phyloP scores from a whole-genome alignment of 2,329 filamentous ascomycete species.

The Aspergillus viridinutans region DNA sequence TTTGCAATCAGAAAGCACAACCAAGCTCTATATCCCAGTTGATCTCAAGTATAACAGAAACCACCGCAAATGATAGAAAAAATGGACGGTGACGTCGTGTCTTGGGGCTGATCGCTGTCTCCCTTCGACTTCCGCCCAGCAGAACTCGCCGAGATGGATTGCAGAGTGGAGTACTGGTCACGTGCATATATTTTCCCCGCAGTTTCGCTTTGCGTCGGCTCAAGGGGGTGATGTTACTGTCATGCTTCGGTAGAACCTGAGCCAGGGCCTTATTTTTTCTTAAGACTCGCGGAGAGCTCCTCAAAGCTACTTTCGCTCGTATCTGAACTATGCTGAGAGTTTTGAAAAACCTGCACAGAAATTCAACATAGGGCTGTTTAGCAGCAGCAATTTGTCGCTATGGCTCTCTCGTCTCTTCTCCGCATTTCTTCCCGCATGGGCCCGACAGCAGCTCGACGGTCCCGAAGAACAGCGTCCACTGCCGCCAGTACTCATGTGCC shows the following conservation, averaged over 20 bases:
- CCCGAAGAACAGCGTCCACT: slow-evolving; percentile 28
- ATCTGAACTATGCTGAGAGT: slow-evolving; percentile 9
- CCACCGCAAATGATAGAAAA: background rate
- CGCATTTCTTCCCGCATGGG: slow-evolving; percentile 35
- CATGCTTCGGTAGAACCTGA: slow-evolving; percentile 2
- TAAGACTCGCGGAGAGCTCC: background rate
- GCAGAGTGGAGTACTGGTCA: slow-evolving; percentile 10
- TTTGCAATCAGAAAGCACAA: background rate
- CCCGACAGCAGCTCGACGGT: slow-evolving; percentile 25
- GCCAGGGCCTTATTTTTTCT: slow-evolving; percentile 1
- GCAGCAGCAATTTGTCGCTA: slow-evolving; percentile 13
- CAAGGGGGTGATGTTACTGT: slow-evolving; percentile 10
- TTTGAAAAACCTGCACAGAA: slow-evolving; percentile 2
- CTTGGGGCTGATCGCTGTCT: background rate
- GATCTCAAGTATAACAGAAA: background rate
- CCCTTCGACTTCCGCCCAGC: background rate
- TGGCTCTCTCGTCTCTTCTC: slow-evolving; percentile 39
- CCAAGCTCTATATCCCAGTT: background rate
- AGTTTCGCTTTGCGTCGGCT: slow-evolving; percentile 38
- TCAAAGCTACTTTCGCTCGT: background rate
- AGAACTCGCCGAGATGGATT: slow-evolving; percentile 14
- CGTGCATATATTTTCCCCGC: slow-evolving; percentile 30
- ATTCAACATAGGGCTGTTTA: slow-evolving; percentile 6
- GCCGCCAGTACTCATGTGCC: slow-evolving; percentile 18
- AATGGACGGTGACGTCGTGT: background rate